Evolutionary conservation across 768 basidiomycete genomes (phyloP).

Genomic region (Lactarius sp.): DNA sequence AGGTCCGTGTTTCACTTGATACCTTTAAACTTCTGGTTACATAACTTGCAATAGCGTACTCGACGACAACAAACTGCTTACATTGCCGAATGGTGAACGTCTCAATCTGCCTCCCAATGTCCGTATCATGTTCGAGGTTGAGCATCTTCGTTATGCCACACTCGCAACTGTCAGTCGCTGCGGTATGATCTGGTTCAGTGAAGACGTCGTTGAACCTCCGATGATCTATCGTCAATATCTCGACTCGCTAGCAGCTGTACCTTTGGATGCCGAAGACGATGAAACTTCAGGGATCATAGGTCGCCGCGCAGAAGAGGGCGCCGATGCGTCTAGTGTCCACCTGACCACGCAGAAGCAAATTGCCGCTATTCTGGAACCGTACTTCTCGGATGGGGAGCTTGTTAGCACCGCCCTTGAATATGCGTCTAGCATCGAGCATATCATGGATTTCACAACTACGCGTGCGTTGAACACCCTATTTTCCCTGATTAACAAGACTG

Average conservation of each 20-base stretch:
- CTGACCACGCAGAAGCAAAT: constrained; percentile 73
- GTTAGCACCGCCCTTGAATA: constrained; percentile 74
- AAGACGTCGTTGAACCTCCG: constrained; percentile 83
- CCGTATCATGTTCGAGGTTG: constrained; percentile 99
- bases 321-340: constrained; percentile 52
- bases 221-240: constrained; percentile 95
- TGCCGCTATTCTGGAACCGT: constrained; percentile 68
- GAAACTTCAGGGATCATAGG: constrained; percentile 56
- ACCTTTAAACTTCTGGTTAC: constrained; percentile 6
- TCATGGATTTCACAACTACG: constrained; percentile 95
- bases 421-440: constrained; percentile 86
- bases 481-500: constrained; percentile 94
- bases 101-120: constrained; percentile 95
- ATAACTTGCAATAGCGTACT: constrained; percentile 61
- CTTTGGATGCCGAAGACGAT: constrained; percentile 89
- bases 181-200: constrained; percentile 99
- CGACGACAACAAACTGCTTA: constrained; percentile 97
- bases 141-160: constrained; percentile 95
- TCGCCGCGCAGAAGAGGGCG: constrained; percentile 49
- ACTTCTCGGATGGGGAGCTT: constrained; percentile 78
- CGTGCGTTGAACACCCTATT: constrained; percentile 95
- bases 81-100: constrained; percentile 96
- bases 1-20: constrained; percentile 50
- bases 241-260: constrained; percentile 61
- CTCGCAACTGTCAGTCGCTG: constrained; percentile 98